Percentiles rank a stretch among this genome's conserved stretches.
Evolutionary conservation across 179 eudicot species (phyloP).

Genomic region (Silene noctiflora): DNA sequence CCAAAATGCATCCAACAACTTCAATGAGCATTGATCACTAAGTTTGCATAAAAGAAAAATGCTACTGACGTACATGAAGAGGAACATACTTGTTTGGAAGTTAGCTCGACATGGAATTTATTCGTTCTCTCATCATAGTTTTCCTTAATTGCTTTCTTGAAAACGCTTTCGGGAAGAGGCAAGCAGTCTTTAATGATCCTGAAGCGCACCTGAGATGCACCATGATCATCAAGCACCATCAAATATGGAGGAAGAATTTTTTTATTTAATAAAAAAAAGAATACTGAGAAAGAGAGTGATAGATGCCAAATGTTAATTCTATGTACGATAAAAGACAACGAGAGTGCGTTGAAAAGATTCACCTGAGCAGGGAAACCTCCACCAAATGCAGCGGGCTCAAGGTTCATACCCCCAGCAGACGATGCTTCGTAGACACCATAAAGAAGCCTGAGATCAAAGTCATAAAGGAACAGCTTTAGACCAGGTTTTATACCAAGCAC

Average conservation of each 20-base stretch:
- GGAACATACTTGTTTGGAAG: constrained; percentile 50
- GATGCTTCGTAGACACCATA: constrained; percentile 80
- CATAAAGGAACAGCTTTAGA: constrained; percentile 71
- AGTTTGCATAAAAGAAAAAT: constrained; percentile 2
- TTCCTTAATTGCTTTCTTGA: constrained; percentile 67
- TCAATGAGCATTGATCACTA: not conserved
- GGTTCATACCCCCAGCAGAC: constrained; percentile 74
- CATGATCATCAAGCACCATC: constrained; percentile 13
- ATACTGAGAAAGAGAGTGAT: constrained; percentile 7
- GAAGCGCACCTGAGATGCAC: constrained; percentile 64
- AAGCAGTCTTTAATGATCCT: constrained; percentile 52
- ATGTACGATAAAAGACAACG: constrained; percentile 5
- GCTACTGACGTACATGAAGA: not conserved
- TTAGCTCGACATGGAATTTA: constrained; percentile 68
- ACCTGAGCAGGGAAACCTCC: constrained; percentile 95
- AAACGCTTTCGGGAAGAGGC: constrained; percentile 66
- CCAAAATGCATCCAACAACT: not conserved
- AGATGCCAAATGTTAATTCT: not conserved
- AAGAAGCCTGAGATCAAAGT: constrained; percentile 67
- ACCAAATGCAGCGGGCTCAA: constrained; percentile 83
- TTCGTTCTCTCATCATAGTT: constrained; percentile 53
- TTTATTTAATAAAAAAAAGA: not conserved
- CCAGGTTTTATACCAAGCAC: constrained; percentile 72
- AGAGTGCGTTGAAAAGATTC: not conserved
- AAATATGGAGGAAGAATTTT: not conserved